Evolutionary conservation across 1,284 basidiomycete species (phyloP).

Genomic region (Entoloma clypeatum): DNA sequence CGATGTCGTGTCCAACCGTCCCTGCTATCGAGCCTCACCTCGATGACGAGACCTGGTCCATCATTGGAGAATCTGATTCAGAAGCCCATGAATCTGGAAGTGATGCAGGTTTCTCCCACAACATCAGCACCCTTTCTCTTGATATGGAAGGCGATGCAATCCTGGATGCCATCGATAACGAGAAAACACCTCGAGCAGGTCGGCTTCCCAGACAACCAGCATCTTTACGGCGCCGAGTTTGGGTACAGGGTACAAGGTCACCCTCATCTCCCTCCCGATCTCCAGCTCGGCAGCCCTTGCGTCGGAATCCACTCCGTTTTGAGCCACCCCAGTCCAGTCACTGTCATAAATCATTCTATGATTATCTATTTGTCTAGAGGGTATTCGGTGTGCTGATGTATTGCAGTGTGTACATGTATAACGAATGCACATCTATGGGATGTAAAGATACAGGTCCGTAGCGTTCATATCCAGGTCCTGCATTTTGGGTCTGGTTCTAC

Average conservation of each 20-base stretch:
- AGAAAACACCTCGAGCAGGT: slow-evolving; percentile 10
- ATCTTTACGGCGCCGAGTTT: slow-evolving; percentile 21
- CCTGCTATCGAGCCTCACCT: slow-evolving; percentile 10
- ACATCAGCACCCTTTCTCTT: slow-evolving; percentile 23
- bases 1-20: slow-evolving; percentile 2
- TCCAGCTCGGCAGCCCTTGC: slow-evolving; percentile 27
- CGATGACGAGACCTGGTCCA: slow-evolving; percentile 34
- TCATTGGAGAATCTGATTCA: slow-evolving; percentile 30
- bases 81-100: slow-evolving; percentile 34
- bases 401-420: slow-evolving; percentile 2
- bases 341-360: slow-evolving; percentile 31
- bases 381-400: slow-evolving; percentile 2
- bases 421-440: not conserved
- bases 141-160: slow-evolving; percentile 6
- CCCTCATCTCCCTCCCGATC: slow-evolving; percentile 45
- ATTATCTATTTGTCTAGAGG: slow-evolving; percentile 34
- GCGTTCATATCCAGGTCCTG: no score
- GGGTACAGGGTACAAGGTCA: slow-evolving; percentile 30
- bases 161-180: not conserved
- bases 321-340: slow-evolving; percentile 11
- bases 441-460: not conserved
- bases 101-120: slow-evolving; percentile 27
- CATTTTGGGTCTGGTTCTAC: no score
- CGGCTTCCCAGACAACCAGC: slow-evolving; percentile 10
- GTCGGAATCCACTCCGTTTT: slow-evolving; percentile 14